Evolutionary conservation across 73 alveolate species (phyloP), one percentile per base, ranked within the genome.

Genomic region (Paramecium sexaurelia): DNA sequence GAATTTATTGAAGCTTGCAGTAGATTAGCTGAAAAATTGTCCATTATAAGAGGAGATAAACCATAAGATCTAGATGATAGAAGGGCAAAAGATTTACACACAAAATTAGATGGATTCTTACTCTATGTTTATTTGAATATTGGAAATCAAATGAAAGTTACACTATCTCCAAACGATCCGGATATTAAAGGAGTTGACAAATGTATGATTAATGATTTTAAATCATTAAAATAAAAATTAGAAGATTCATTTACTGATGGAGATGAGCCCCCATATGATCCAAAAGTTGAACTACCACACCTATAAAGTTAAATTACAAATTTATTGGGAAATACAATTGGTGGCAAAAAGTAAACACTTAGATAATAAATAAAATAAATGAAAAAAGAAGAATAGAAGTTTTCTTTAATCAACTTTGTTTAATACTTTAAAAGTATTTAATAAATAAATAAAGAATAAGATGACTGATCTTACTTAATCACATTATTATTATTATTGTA

Each of bases 191-290:
- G 56, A 35, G 57, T 71, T n/a, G 86, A 71, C 17, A 71, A 71
- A 71, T 71, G 86, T 37, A 71, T 71, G 86, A 71, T 71, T 6
- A 71, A 71, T 71, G 86, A 71, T 71, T 71, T 71, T n/a, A 71
- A 71, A 11, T 71, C 86, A 32, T 13, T 71, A 10, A 71, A 71
- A 17, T 36, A 71, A 11, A 71, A 71, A 71, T 36, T 71, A 7
- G 86, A 71, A 17, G 86, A 71, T n/a, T 71, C 86, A 10, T 71
- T 71, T 19, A 71, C 86, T 71, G 86, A 71, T 71, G 86, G 56
- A 33, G 86, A 71, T 71, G 56, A 71, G 17, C 86, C 86, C 4
- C 86, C 86, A 7, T 71, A 71, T 36, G 56, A 71, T 71, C 86
- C 86, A 71, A 71, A 35, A 7, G 86, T 71, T 8, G 86, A 71